Conservation (phyloP, 2,329 filamentous ascomycete species). For the Fusarium sp. region DNA sequence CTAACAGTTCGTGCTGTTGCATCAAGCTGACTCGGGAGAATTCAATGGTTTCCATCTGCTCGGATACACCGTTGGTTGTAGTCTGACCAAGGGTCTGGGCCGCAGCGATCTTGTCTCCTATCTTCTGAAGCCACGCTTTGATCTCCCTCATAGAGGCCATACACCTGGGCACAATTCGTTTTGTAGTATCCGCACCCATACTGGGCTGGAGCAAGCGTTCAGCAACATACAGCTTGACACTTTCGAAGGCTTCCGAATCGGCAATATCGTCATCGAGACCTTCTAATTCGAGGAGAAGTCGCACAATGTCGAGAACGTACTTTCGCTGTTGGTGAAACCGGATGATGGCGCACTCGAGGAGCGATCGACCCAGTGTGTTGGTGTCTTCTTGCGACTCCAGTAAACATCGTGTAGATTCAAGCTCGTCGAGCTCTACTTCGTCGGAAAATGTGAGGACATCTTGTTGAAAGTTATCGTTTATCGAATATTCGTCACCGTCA, state of each 20-base stretch:
- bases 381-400: constrained; percentile 79
- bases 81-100: constrained; percentile 78
- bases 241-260: constrained; percentile 50
- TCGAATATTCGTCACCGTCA: constrained; percentile 77
- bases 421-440: constrained; percentile 88
- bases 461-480: constrained; percentile 92
- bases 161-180: constrained; percentile 79
- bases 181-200: constrained; percentile 56
- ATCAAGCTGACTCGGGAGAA: constrained; percentile 84
- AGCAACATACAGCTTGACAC: constrained; percentile 53
- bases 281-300: constrained; percentile 79
- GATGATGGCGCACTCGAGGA: constrained; percentile 84
- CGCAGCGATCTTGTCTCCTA: constrained; percentile 81
- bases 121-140: constrained; percentile 78
- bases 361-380: constrained; percentile 75
- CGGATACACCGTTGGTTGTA: constrained; percentile 59
- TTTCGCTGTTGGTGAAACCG: constrained; percentile 88
- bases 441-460: constrained; percentile 85
- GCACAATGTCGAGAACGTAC: constrained; percentile 84
- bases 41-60: constrained; percentile 81
- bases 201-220: constrained; percentile 50
- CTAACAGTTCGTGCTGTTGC: constrained; percentile 89
- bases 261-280: constrained; percentile 66
- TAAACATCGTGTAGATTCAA: constrained; percentile 82
- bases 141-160: constrained; percentile 81